Conservation (phyloP, 768 basidiomycete genomes). For the Chiua virens region DNA sequence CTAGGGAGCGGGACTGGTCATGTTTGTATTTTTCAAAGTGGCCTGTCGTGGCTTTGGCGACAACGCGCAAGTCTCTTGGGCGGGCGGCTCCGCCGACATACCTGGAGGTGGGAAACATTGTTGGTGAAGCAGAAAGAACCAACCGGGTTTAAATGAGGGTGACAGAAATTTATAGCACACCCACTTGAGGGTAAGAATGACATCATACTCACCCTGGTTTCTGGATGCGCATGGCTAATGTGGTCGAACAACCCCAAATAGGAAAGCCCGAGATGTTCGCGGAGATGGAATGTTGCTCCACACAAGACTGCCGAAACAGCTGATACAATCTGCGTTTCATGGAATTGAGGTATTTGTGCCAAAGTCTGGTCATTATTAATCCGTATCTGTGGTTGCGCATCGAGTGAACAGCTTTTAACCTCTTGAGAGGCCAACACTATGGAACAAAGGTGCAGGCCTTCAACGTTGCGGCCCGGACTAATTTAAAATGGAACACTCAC, state of each 20-base stretch:
- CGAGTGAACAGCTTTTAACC: too few relatives aligned
- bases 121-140: not conserved
- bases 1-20: constrained; percentile 31
- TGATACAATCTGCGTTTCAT: not conserved
- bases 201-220: constrained; percentile 19
- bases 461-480: too few relatives aligned
- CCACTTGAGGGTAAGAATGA: constrained; percentile 12
- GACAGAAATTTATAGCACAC: not conserved
- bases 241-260: not conserved
- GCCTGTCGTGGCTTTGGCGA: constrained; percentile 39
- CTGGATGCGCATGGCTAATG: not conserved
- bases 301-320: not conserved
- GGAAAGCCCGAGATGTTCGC: not conserved
- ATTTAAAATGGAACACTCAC: too few relatives aligned
- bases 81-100: constrained; percentile 41
- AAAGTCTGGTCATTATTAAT: not conserved
- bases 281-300: not conserved
- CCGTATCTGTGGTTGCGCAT: not conserved
- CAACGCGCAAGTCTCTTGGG: constrained; percentile 35
- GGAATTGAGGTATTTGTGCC: not conserved
- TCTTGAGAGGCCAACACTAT: too few relatives aligned
- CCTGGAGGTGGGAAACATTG: constrained; percentile 29
- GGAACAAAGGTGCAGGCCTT: too few relatives aligned
- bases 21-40: constrained; percentile 24
- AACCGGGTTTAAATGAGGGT: constrained; percentile 9